These are phyloP conservation scores for Triglochin maritima DNA, from an alignment of 106 monocot species.

Conservation along the genomic window DNA sequence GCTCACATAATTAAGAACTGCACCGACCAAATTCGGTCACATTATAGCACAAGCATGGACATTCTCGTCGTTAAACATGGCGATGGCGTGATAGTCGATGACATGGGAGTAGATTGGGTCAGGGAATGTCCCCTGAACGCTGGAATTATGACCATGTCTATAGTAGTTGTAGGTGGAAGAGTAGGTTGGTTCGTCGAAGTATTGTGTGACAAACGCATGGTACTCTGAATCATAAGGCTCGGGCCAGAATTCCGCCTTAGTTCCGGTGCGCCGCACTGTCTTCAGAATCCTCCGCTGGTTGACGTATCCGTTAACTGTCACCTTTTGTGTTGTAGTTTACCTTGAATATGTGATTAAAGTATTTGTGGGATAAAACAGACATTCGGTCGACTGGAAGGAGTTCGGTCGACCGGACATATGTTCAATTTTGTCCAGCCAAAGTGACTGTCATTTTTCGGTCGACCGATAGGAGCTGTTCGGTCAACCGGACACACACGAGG, in stretches of 20 bases:
- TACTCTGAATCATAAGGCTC: slow-evolving; percentile 38
- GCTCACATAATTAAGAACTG: neutral
- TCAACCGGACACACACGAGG: too few species aligned
- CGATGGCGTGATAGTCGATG: slow-evolving; percentile 34
- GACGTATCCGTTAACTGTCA: slow-evolving; percentile 68
- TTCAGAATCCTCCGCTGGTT: slow-evolving; percentile 49
- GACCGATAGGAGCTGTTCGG: too few species aligned
- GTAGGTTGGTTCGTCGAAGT: slow-evolving; percentile 21
- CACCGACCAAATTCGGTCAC: slow-evolving; percentile 8
- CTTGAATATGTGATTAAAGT: too few species aligned
- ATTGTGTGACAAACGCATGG: slow-evolving; percentile 37
- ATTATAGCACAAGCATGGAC: slow-evolving; percentile 63
- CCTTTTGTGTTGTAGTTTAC: too few species aligned
- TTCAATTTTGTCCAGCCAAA: too few species aligned
- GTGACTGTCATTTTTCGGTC: too few species aligned
- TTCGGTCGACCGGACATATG: too few species aligned
- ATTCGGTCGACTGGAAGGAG: too few species aligned
- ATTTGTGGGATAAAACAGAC: too few species aligned
- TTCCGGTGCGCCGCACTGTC: slow-evolving; percentile 60
- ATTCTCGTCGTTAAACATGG: slow-evolving; percentile 64
- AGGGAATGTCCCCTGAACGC: slow-evolving; percentile 37
- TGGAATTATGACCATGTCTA: slow-evolving; percentile 44
- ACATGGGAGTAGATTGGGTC: slow-evolving; percentile 15
- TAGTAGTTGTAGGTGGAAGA: slow-evolving; percentile 43
- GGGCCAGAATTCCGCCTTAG: slow-evolving; percentile 76